Evolutionary conservation across 2,329 filamentous ascomycete genomes (phyloP), one percentile per base, ranked within the genome.

Genomic region (Botrytis porri): DNA sequence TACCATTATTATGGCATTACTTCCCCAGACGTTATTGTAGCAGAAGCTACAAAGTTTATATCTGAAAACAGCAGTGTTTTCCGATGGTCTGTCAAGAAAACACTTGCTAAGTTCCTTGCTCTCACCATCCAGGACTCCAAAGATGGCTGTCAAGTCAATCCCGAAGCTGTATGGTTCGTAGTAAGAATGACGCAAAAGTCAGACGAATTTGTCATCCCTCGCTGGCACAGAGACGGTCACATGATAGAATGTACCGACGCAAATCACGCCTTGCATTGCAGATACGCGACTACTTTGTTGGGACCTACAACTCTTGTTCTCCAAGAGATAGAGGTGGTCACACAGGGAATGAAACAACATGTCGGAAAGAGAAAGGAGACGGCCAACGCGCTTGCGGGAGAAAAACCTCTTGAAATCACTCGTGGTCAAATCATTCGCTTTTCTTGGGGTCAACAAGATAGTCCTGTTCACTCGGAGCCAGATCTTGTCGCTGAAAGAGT

Each of bases 391-490:
- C 65, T 73, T 48, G 39, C 25, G 29, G 39, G 18, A 9, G 72
- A 73, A 71, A 32, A 16, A 3, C 39, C 60, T 8, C 16, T 71
- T 6, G n/a, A n/a, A 8, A 25, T 73, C 10, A 25, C 48, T 25
- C 29, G 32, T n/a, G 51, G 54, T 6, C 45, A 70, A 48, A 61
- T 74, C 2, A 62, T 74, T 45, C 29, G 71, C 8, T 74, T 74
- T 32, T 70, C 63, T 10, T 74, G 71, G 71, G 73, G 73, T 3
- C 12, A 45, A 7, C 45, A 70, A 10, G 73, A 73, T 18, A 59
- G 41, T 25, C 73, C 73, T 5, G 60, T 74, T 3, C 73, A 74
- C n/a, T 73, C 71, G 1, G 73, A 74, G 43, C 73, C 73, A n/a
- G 29, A 74, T 54, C 35, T 73, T 9, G 25, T 25, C 18, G 5